phyloP scores from a whole-genome alignment of 331 rosid genomes.

The Quercus lobata region DNA sequence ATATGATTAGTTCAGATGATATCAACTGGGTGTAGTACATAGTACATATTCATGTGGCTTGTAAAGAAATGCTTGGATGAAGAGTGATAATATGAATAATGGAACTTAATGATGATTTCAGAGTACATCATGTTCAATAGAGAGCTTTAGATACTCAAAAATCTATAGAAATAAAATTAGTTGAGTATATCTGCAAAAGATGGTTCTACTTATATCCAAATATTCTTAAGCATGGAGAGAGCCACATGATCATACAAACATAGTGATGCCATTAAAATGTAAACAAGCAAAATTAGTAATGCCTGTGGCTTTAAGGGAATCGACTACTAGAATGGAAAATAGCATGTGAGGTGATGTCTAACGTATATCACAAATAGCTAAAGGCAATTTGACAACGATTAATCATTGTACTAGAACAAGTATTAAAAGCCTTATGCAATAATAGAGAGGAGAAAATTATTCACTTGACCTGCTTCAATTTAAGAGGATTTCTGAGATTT shows the following conservation, averaged over 20 bases:
- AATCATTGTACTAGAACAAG: neutral
- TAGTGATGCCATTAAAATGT: neutral
- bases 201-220: too few relatives aligned
- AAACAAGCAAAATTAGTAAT: neutral
- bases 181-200: neutral
- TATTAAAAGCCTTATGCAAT: conserved; percentile 7
- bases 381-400: conserved; percentile 3
- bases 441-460: conserved; percentile 2
- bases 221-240: too few relatives aligned
- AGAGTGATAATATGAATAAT: neutral
- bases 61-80: conserved; percentile 5
- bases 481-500: conserved; percentile 7
- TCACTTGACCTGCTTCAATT: neutral
- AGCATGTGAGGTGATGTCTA: neutral
- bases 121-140: neutral
- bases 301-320: conserved; percentile 4
- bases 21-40: neutral
- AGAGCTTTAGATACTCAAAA: neutral
- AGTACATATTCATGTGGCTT: conserved; percentile 16
- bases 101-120: conserved; percentile 11
- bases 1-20: neutral
- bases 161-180: neutral
- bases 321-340: neutral
- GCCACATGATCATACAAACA: neutral
- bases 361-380: neutral